Evolutionary conservation across 345 rosid genomes (phyloP).

Genomic region (Adansonia digitata): DNA sequence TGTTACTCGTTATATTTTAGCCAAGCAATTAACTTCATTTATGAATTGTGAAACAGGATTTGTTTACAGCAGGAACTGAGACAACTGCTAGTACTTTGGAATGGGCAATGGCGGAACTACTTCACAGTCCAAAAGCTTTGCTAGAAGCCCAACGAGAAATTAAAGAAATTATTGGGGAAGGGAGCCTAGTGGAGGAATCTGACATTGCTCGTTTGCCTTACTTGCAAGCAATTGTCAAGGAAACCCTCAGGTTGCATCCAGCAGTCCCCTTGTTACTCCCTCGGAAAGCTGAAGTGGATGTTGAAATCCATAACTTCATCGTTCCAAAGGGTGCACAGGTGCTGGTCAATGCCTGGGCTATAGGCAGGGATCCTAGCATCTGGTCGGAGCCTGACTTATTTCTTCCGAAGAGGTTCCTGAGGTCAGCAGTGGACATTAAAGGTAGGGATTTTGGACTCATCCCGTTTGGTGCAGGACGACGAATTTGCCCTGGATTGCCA

Average conservation of each 20-base stretch:
- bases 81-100: neutral
- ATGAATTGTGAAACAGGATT: neutral
- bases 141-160: neutral
- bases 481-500: conserved; percentile 42
- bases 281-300: conserved; percentile 19
- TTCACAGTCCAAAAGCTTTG: neutral
- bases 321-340: conserved; percentile 27
- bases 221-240: conserved; percentile 13
- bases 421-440: neutral
- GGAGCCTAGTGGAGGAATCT: conserved; percentile 1
- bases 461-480: conserved; percentile 22
- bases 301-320: conserved; percentile 15
- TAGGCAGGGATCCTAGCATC: neutral
- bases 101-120: conserved; percentile 16
- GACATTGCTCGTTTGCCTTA: conserved; percentile 5
- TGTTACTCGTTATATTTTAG: neutral
- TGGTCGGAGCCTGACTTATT: neutral
- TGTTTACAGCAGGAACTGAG: neutral
- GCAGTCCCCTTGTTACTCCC: conserved; percentile 29
- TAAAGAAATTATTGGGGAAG: neutral
- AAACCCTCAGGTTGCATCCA: conserved; percentile 36
- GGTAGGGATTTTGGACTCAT: conserved; percentile 9
- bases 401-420: neutral
- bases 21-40: too few relatives aligned
- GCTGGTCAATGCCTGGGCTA: conserved; percentile 13